Percentiles rank a stretch among this genome's conserved stretches.
Evolutionary conservation across 1,284 basidiomycete species (phyloP).

Genomic region (Stereum hirsutum): DNA sequence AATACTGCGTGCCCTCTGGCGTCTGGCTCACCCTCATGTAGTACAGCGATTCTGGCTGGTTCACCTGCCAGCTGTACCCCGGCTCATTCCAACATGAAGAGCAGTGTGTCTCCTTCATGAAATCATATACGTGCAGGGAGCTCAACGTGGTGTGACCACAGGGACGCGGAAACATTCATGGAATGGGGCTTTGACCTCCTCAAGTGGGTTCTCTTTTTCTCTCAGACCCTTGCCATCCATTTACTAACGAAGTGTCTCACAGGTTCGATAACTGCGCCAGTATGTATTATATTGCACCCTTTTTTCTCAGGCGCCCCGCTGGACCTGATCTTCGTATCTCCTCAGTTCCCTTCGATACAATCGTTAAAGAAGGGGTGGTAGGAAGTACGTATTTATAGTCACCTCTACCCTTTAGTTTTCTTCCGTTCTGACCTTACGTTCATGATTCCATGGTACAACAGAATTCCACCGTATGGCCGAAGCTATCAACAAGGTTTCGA

Average conservation of each 20-base stretch:
- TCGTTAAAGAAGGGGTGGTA: constrained; percentile 42
- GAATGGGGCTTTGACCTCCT: constrained; percentile 53
- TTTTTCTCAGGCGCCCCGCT: background rate
- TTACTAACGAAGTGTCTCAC: too few species aligned
- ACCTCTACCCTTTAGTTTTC: constrained; percentile 20
- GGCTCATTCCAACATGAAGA: constrained; percentile 40
- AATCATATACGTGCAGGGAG: background rate
- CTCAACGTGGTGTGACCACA: constrained; percentile 9
- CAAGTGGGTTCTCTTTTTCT: constrained; percentile 39
- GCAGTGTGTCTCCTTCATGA: constrained; percentile 17
- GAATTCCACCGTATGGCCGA: constrained; percentile 36
- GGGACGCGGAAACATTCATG: constrained; percentile 39
- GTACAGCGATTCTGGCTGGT: constrained; percentile 46
- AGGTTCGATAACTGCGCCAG: constrained; percentile 8
- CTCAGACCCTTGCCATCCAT: too few species aligned
- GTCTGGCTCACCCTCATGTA: constrained; percentile 11
- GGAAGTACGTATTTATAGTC: constrained; percentile 41
- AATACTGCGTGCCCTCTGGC: too few species aligned
- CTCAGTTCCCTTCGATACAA: constrained; percentile 41
- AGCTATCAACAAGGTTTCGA: constrained; percentile 36
- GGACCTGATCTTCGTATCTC: constrained; percentile 32
- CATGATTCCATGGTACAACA: constrained; percentile 5
- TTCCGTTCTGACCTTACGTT: background rate
- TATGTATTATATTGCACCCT: background rate
- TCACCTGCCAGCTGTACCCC: constrained; percentile 37